phyloP scores from a whole-genome alignment of 257 asterid genomes.

The Capsicum pubescens region DNA sequence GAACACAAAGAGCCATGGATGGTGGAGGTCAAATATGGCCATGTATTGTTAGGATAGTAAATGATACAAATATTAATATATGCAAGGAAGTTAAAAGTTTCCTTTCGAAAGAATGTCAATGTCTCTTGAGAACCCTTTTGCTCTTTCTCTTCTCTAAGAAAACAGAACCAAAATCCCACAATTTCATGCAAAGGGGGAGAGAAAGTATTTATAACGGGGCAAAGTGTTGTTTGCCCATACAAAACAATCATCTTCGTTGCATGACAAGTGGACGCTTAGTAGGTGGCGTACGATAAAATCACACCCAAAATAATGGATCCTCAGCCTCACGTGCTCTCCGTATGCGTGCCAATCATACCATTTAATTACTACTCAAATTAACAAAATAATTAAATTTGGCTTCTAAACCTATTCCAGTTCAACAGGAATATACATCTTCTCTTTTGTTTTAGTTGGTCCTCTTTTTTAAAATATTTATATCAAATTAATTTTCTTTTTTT shows the following conservation, averaged over 20 bases:
- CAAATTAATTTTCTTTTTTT: too few relatives aligned
- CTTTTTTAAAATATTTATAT: too few relatives aligned
- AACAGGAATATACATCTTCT: not conserved
- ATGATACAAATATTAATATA: not conserved
- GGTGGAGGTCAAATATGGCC: constrained; percentile 38
- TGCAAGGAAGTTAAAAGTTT: not conserved
- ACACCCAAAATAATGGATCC: constrained; percentile 27
- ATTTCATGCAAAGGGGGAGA: constrained; percentile 32
- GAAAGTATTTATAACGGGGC: constrained; percentile 34
- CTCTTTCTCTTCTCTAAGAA: not conserved
- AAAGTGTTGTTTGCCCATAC: constrained; percentile 12
- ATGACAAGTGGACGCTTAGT: constrained; percentile 43
- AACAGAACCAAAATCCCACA: not conserved
- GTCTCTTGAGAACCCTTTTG: constrained; percentile 28
- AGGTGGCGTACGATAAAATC: constrained; percentile 43
- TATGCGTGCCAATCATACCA: constrained; percentile 10
- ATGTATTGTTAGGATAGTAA: constrained; percentile 25
- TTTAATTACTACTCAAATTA: not conserved
- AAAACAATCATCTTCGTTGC: constrained; percentile 38
- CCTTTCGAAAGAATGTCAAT: not conserved
- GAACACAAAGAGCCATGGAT: constrained; percentile 41
- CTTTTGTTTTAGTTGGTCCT: too few relatives aligned
- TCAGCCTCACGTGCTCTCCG: constrained; percentile 32
- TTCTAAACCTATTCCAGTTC: not conserved
- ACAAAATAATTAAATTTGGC: not conserved